Evolutionary conservation across 2,329 filamentous ascomycete species (phyloP).

Genomic region (Ophiostoma montium): DNA sequence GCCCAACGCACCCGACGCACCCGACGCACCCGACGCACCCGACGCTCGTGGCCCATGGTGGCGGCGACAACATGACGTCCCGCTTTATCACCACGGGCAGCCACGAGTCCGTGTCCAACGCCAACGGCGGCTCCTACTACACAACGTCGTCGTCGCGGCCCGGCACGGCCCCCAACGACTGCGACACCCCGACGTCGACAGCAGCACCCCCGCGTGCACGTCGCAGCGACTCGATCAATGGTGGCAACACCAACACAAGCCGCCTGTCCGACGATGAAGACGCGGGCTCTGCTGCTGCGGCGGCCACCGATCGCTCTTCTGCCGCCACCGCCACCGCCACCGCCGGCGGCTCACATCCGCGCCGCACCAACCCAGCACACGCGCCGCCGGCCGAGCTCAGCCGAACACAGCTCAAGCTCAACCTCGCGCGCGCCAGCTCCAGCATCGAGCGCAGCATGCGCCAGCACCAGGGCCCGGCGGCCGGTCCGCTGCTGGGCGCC

Average conservation of each 20-base stretch:
- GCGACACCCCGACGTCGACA: constrained; percentile 17
- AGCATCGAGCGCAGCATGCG: constrained; percentile 50
- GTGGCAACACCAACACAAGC: too few relatives aligned
- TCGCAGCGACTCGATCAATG: constrained; percentile 1
- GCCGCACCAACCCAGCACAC: constrained; percentile 6
- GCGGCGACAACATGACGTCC: constrained; percentile 39
- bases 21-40: not conserved
- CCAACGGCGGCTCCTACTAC: constrained; percentile 39
- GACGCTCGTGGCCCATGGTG: constrained; percentile 22
- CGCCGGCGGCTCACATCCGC: constrained; percentile 1
- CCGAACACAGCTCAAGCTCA: constrained; percentile 61
- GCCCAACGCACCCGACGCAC: constrained; percentile 11
- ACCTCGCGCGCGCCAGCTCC: constrained; percentile 59
- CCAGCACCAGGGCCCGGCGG: constrained; percentile 17
- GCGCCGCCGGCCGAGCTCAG: constrained; percentile 39
- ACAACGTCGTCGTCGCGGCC: constrained; percentile 19
- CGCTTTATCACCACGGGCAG: constrained; percentile 36
- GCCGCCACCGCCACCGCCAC: too few relatives aligned
- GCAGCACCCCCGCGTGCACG: not conserved
- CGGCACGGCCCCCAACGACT: constrained; percentile 5
- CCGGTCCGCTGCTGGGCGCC: constrained; percentile 34
- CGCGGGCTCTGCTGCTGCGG: not conserved
- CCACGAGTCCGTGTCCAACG: constrained; percentile 31
- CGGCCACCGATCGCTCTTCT: not conserved
- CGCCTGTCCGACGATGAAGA: constrained; percentile 4